Evolutionary conservation across 139 green algal species (phyloP).

Genomic region (Chlamydomonas schloesseri): DNA sequence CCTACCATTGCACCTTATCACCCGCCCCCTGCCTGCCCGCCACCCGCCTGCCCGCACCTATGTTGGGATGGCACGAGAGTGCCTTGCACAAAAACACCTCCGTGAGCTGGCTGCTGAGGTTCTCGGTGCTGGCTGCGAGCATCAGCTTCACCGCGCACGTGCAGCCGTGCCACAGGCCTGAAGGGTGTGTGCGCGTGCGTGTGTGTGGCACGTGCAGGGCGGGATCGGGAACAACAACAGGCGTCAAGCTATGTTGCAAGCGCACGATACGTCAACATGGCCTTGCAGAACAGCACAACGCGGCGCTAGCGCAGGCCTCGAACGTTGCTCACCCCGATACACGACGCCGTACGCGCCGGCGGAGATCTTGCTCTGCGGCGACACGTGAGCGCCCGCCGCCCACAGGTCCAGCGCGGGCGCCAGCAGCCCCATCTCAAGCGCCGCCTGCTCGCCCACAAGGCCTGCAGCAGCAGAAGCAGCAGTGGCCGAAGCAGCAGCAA

Average conservation of each 20-base stretch:
- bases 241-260: too few relatives aligned
- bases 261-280: too few relatives aligned
- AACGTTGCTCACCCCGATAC: neutral
- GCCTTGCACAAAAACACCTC: conserved; percentile 39
- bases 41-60: neutral
- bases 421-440: conserved; percentile 10
- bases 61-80: conserved; percentile 40
- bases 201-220: too few relatives aligned
- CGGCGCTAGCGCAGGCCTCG: neutral
- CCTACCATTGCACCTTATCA: too few relatives aligned
- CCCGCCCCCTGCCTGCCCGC: too few relatives aligned
- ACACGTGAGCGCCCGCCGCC: conserved; percentile 27
- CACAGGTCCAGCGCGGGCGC: conserved; percentile 27
- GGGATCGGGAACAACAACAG: too few relatives aligned
- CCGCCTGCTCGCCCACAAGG: conserved; percentile 19
- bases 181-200: too few relatives aligned
- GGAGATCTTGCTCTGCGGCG: neutral
- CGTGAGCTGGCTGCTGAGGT: conserved; percentile 20
- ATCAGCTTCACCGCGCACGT: conserved; percentile 40
- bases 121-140: conserved; percentile 31
- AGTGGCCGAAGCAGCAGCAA: too few relatives aligned
- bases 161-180: conserved; percentile 41
- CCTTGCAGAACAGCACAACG: too few relatives aligned
- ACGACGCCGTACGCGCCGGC: conserved; percentile 36
- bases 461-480: too few relatives aligned